phyloP scores from a whole-genome alignment of 2,329 filamentous ascomycete genomes.

The Niveomyces coronatus region DNA sequence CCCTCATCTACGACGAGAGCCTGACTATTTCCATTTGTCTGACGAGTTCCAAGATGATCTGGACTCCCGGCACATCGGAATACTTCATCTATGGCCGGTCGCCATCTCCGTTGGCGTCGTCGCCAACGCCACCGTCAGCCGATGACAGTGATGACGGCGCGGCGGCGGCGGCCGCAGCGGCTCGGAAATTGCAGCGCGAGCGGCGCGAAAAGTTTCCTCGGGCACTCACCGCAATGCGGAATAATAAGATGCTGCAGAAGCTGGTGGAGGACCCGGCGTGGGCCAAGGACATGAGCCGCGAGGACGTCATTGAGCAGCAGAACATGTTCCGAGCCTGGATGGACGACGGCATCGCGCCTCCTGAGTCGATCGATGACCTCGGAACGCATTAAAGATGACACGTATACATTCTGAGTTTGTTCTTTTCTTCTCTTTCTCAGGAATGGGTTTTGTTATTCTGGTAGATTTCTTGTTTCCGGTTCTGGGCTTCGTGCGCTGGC shows the following conservation, averaged over 20 bases:
- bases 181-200: slow-evolving; percentile 55
- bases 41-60: slow-evolving; percentile 71
- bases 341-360: slow-evolving; percentile 35
- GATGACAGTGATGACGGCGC: too few relatives aligned
- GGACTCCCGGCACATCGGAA: slow-evolving; percentile 59
- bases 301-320: slow-evolving; percentile 65
- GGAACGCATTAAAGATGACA: slow-evolving; percentile 22
- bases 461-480: too few relatives aligned
- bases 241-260: slow-evolving; percentile 66
- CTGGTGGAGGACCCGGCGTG: slow-evolving; percentile 73
- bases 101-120: too few relatives aligned
- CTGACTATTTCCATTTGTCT: slow-evolving; percentile 65
- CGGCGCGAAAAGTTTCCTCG: slow-evolving; percentile 41
- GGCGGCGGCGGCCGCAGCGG: too few relatives aligned
- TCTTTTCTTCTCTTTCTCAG: slow-evolving; percentile 11
- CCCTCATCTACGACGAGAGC: slow-evolving; percentile 54
- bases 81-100: slow-evolving; percentile 63
- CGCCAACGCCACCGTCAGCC: too few relatives aligned
- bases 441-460: too few relatives aligned
- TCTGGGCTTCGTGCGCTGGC: too few relatives aligned
- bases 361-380: slow-evolving; percentile 21
- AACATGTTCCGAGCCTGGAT: slow-evolving; percentile 48
- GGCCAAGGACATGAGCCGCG: slow-evolving; percentile 68
- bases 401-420: slow-evolving; percentile 8
- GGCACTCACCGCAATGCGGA: slow-evolving; percentile 48